Evolutionary conservation across 1,139 yeast species (phyloP), one percentile per base, ranked within the genome.

Genomic region (Saccharomyces hybrid): DNA sequence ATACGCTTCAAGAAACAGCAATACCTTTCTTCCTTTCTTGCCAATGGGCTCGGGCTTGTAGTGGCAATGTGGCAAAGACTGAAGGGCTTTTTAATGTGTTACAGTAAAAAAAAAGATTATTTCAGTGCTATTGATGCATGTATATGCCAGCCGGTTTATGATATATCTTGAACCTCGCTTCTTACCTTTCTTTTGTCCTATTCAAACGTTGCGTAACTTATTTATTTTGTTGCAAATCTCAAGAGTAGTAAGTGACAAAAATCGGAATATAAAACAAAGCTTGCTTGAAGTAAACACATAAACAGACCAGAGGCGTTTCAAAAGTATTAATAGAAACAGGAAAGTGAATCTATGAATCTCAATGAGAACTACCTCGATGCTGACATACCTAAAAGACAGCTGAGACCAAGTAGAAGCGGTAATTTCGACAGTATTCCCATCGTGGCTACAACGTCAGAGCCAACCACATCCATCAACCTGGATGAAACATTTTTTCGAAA

Each of bases 391-490:
- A 16, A 38, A n/a, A 16, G 44, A 14, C 11, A 38, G 16, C 9
- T 38, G 24, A 38, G 19, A 21, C 44, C 16, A 16, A 38, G 44
- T 38, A 38, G 9, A 19, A 38, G 44, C 8, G 44, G 44, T 2
- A 38, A 38, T 38, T 16, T 38, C 9, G 24, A 38, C 3, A 2
- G 24, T 8, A 38, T 38, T 38, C 44, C 44, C 11, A 16, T 38
- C 24, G 44, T 38, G 24, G 44, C 44, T 4, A 3, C 44, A 16
- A 38, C 44, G 19, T 38, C 44, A 38, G 44, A 38, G 12, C 48
- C 84, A 82, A 63, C 88, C 83, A 63, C 86, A 12, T 53, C 50
- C 32, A 46, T 51, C 12, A 51, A 51, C 47, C 44, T 38, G 6
- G 44, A 38, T 38, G 24, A 38, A 38, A 38, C 44, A 16, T 38